These are phyloP conservation scores for Jackrogersella multiformis DNA, from an alignment of 495 filamentous ascomycete genomes.

Conservation along the genomic window DNA sequence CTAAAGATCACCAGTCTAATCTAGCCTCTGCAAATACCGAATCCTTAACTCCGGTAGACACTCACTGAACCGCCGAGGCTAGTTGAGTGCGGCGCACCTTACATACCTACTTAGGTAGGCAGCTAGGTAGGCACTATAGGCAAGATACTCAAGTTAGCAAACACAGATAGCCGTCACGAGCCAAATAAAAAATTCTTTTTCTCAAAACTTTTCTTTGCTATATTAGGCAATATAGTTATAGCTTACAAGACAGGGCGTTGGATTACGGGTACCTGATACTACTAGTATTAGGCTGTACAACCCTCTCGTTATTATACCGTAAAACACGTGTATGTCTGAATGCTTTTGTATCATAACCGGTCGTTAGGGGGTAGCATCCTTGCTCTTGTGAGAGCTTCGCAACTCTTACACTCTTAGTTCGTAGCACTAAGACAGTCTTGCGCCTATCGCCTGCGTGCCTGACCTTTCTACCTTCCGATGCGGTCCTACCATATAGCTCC, in stretches of 20 bases:
- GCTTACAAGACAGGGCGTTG: constrained; percentile 2
- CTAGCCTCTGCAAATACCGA: constrained; percentile 14
- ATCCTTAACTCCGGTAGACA: not conserved
- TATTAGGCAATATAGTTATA: constrained; percentile 29
- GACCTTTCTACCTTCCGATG: constrained; percentile 33
- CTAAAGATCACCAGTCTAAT: constrained; percentile 1
- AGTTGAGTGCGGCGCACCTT: constrained; percentile 4
- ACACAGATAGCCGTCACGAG: too few relatives aligned
- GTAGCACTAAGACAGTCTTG: constrained; percentile 34
- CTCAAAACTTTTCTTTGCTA: constrained; percentile 12
- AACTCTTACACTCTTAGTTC: constrained; percentile 2
- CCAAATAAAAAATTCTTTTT: too few relatives aligned
- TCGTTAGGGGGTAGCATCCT: constrained; percentile 25
- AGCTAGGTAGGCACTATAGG: not conserved
- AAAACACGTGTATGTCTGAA: constrained; percentile 23
- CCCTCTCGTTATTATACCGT: constrained; percentile 37
- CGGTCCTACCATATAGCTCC: constrained; percentile 27
- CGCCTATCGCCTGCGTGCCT: constrained; percentile 22
- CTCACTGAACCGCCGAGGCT: constrained; percentile 3
- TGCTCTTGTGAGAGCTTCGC: constrained; percentile 6
- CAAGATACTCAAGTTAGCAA: too few relatives aligned
- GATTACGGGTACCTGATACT: constrained; percentile 13
- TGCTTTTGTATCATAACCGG: constrained; percentile 37
- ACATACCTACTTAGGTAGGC: too few relatives aligned
- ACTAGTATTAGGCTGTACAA: constrained; percentile 30